Base-by-base conservation (phyloP, 2,329 filamentous ascomycete species). In the Leptoxyphium fumago region DNA sequence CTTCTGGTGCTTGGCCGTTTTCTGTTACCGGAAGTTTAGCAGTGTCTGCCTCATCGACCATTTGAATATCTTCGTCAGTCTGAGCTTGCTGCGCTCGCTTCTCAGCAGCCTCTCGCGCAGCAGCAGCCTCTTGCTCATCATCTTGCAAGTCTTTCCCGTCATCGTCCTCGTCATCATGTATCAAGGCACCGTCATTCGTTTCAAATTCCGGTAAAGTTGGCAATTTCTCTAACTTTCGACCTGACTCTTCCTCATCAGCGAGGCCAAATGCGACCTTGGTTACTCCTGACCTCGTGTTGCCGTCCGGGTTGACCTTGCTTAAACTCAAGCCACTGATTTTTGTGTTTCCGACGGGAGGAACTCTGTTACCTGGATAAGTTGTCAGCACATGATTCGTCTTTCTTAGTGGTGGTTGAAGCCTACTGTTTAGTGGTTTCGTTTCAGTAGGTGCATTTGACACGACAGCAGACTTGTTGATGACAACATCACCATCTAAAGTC, bases 191-290 rank as follows among this genome's bases (percentile, higher is more conserved):
- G 38, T 61, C 60, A 49, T 69, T 44, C 41, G 50, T 64, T 48
- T 64, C 64, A 52, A 74, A 74, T 57, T 80, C 75, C 43, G 84
- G 69, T 43, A 81, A 75, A 46, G 84, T 77, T 46, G 89, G 88
- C 48, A 98, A 78, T 65, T 88, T 91, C 59, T 86, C 86, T 51
- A 98, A 75, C 67, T 93, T 95, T 61, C 87, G 84, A 58, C 84
- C 80, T 2, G 81, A 82, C 29, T 78, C 80, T 55, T 94, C 85
- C 55, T 95, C 89, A 57, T 95, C 89, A 48, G 84, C 88, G 54
- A 95, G 80, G 53, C 87, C 80, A 17, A 94, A 70, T 48, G 84
- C 86, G 14, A 51, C 40, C 52, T 80, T 81, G 58, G 85, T 86
- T 15, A 76, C 70, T 3, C 75, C 70, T 2, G 74, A 62, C 56